These are phyloP conservation scores for Zopfochytrium polystomum DNA, from an alignment of 371 early-diverging fungal genomes.

Conservation along the genomic window DNA sequence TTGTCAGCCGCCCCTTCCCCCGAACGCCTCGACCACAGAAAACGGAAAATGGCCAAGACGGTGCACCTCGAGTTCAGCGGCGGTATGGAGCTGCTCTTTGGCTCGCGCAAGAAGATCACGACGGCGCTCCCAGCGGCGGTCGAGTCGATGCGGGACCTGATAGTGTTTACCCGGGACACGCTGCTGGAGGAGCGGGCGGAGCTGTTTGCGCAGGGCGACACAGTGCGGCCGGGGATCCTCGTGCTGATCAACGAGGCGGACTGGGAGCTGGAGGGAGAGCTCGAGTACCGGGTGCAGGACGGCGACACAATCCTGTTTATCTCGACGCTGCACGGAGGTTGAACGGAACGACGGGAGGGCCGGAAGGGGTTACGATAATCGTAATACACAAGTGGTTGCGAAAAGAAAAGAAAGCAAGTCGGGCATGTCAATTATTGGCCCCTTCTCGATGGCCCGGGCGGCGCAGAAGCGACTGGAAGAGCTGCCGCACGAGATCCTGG, in stretches of 20 bases:
- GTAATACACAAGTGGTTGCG: too few relatives aligned
- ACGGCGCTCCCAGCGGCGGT: conserved; percentile 56
- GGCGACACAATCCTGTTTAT: conserved; percentile 88
- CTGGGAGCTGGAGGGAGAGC: conserved; percentile 93
- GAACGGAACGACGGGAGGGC: too few relatives aligned
- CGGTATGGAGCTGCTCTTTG: conserved; percentile 91
- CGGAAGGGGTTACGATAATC: too few relatives aligned
- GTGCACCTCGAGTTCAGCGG: conserved; percentile 56
- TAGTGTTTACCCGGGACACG: conserved; percentile 66
- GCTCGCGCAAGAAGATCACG: conserved; percentile 61
- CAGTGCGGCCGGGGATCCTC: conserved; percentile 93
- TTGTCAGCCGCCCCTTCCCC: too few relatives aligned
- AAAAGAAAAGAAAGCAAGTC: too few relatives aligned
- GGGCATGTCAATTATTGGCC: too few relatives aligned
- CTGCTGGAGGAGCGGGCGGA: conserved; percentile 77
- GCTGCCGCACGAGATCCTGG: too few relatives aligned
- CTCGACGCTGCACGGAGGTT: conserved; percentile 92
- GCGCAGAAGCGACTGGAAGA: too few relatives aligned
- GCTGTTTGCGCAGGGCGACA: conserved; percentile 78
- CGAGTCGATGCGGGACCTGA: conserved; percentile 67
- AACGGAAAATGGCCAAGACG: too few relatives aligned
- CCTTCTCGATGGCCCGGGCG: too few relatives aligned
- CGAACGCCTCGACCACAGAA: too few relatives aligned
- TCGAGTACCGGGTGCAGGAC: conserved; percentile 73
- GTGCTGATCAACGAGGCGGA: conserved; percentile 93